A percentile compares a stretch with the other conserved stretches of the same genome.
Conservation (phyloP, 345 rosid species). For the Eucalyptus globulus region DNA sequence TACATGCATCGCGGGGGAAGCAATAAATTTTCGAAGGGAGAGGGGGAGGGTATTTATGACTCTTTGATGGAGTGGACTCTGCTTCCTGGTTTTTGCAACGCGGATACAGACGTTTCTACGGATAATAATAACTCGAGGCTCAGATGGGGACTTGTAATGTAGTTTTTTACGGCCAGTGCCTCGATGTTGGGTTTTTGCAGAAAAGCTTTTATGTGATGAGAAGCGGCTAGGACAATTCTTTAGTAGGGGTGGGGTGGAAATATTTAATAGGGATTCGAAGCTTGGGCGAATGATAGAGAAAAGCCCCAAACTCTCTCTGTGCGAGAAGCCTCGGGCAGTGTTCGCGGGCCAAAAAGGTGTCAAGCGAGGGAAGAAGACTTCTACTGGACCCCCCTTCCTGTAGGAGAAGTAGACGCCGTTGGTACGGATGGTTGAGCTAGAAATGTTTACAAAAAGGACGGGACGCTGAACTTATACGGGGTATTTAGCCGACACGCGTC, state of each 20-base stretch:
- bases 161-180: not conserved
- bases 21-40: not conserved
- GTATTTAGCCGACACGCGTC: not conserved
- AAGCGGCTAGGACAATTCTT: not conserved
- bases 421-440: not conserved
- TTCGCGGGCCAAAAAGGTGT: not conserved
- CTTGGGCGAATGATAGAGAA: not conserved
- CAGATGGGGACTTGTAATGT: rapidly evolving
- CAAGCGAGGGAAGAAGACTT: not conserved
- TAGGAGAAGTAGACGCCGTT: not conserved
- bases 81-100: not conserved
- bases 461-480: not conserved
- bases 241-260: not conserved
- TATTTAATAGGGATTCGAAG: not conserved
- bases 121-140: not conserved
- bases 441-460: not conserved
- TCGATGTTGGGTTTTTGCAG: not conserved
- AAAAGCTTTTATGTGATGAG: not conserved
- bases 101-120: not conserved
- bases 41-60: not conserved
- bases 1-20: not conserved
- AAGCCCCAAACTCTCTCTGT: not conserved
- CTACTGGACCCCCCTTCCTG: not conserved
- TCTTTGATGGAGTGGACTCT: not conserved
- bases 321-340: not conserved